Base-by-base conservation (phyloP, 768 basidiomycete genomes). In the Heimioporus sp. region DNA sequence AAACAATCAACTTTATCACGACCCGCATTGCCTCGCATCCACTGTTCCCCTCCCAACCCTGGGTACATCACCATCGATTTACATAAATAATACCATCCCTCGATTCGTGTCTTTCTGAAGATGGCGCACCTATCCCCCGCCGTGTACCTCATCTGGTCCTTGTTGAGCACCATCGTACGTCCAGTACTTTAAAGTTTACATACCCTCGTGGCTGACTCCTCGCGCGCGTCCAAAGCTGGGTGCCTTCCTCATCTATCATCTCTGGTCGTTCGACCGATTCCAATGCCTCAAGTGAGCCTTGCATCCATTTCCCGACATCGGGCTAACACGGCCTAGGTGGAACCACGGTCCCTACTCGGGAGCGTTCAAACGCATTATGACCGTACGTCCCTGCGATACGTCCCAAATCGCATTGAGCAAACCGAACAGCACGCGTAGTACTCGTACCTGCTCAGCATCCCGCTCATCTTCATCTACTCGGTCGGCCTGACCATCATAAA, bases 321-420 rank as follows among this genome's bases (percentile, higher is more conserved):
- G 24, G 7, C 24, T 7, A 28, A 28, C 24, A 28, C 1, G 24
- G 24, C 24, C 24, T n/a, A 89, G 87, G 64, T 90, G 87, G 86
- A 80, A 84, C 60, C 79, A 77, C 28, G 86, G 83, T 2, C 76
- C 79, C 3, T 68, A 81, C 52, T 78, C 83, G 15, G 87, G 87
- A n/a, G 79, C 86, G 4, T 92, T 92, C 72, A 92, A 90, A 67
- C 81, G 91, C 24, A 62, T 92, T 64, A 92, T 92, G 90, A 92
- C 87, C 35, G 89, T 90, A 53, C 49, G 81, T 66, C 10, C 15
- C 38, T 15, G 16, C 17, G n/a, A 44, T 5, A 5, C n/a, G 10
- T 19, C 19, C n/a, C 17, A 17, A 38, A 19, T 17, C 7, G 24
- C 24, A 28, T 28, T 7, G 7, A 28, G n/a, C n/a, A 38, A 17